Evolutionary conservation across 192 early-diverging fungal genomes (phyloP).

Genomic region (Linnemannia hyalina): DNA sequence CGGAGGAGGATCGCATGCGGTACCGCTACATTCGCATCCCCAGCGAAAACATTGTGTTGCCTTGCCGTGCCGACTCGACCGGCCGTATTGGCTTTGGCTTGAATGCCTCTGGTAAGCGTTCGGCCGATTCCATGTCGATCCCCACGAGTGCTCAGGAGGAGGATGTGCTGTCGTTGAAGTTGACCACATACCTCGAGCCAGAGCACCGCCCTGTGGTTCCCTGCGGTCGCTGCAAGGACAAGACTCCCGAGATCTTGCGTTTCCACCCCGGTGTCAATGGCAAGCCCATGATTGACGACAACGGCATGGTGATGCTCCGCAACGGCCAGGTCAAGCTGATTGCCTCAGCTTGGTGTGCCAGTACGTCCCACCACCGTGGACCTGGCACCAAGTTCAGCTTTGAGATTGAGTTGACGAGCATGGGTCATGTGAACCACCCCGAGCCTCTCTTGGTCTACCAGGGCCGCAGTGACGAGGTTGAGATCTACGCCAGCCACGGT

Average conservation of each 20-base stretch:
- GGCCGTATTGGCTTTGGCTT: conserved; percentile 30
- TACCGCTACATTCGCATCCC: conserved; percentile 52
- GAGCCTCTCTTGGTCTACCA: conserved; percentile 40
- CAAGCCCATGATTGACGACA: conserved; percentile 58
- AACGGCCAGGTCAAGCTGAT: conserved; percentile 54
- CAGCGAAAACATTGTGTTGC: conserved; percentile 48
- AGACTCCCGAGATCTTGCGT: conserved; percentile 50
- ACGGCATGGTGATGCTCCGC: conserved; percentile 51
- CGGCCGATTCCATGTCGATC: conserved; percentile 31
- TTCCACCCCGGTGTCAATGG: conserved; percentile 56
- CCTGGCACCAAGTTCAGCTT: conserved; percentile 58
- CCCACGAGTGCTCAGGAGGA: conserved; percentile 57
- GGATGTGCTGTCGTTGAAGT: conserved; percentile 47
- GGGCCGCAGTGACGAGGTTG: conserved; percentile 54
- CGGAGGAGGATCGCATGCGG: conserved; percentile 37
- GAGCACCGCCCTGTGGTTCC: conserved; percentile 52
- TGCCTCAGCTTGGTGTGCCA: conserved; percentile 54
- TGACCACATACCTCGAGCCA: conserved; percentile 50
- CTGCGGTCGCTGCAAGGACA: conserved; percentile 55
- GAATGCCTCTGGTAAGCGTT: conserved; percentile 49
- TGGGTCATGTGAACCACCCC: conserved; percentile 12
- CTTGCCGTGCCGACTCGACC: conserved; percentile 36
- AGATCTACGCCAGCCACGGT: conserved; percentile 55
- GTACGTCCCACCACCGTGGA: conserved; percentile 53
- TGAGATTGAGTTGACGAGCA: conserved; percentile 50